Evolutionary conservation across 2,329 filamentous ascomycete species (phyloP), one percentile per base, ranked within the genome.

Genomic region (Trichocomaceae sp.): DNA sequence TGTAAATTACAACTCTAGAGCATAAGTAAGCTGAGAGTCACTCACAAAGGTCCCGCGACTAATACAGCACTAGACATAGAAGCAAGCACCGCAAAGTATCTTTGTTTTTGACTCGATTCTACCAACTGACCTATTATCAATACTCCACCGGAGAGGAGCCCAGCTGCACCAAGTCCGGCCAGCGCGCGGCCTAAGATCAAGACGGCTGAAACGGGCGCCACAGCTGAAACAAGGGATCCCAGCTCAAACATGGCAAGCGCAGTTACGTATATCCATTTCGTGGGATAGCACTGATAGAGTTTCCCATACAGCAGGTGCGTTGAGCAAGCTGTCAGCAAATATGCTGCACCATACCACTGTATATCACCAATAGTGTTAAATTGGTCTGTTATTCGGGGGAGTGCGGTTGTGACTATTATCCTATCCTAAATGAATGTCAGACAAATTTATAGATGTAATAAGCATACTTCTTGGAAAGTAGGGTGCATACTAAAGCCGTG

Each of bases 341-440:
- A 73, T 2, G 69, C 64, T 23, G 64, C 68, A 13, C 68, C 68
- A 52, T 76, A 76, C 73, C 75, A 77, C 37, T 70, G 70, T 4
- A 76, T 62, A 52, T 76, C 71, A 10, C 67, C 59, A n/a, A 72
- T 60, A 13, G 69, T 66, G 39, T 73, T 58, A 57, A 77, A 76
- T 8, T 73, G 61, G 52, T 73, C 62, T 0, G 73, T 72, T 51
- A 77, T 76, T 15, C 57, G 59, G 8, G 72, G 72, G 8, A 74
- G 70, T 2, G 72, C 73, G 8, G 68, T 73, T 2, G 66, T 63
- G 37, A 75, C 67, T 50, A 71, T 70, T n/a, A 65, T 68, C 41
- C 61, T 63, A 17, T 64, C 64, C 53, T 55, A 41, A 10, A 13
- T 47, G 17, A 20, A 29, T 41, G 31, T 55, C 22, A 46, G 47